These are phyloP conservation scores for Murraya koenigii DNA, from an alignment of 345 rosid species.

Conservation along the genomic window DNA sequence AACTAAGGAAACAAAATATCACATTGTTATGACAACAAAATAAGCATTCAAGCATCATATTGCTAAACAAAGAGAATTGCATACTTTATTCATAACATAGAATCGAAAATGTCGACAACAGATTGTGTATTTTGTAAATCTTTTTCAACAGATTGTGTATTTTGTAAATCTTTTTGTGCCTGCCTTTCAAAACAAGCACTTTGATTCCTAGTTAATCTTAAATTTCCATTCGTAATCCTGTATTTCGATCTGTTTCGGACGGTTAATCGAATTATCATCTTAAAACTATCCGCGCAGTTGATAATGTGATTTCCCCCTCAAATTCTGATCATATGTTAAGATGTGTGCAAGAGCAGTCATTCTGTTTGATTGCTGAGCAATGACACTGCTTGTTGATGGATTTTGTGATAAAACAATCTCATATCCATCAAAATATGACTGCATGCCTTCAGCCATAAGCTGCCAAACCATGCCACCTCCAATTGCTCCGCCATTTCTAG, in stretches of 20 bases:
- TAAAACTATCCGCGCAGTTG: not conserved
- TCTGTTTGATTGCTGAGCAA: conserved; percentile 27
- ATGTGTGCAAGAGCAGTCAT: conserved; percentile 32
- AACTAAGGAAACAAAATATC: not conserved
- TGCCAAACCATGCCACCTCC: conserved; percentile 54
- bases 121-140: not conserved
- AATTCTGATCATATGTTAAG: not conserved
- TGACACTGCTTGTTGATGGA: conserved; percentile 20
- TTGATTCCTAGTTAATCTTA: not conserved
- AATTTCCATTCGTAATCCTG: not conserved
- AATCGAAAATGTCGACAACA: not conserved
- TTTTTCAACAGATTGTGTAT: not conserved
- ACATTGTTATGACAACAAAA: not conserved
- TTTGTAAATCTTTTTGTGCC: not conserved
- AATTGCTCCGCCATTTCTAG: conserved; percentile 30
- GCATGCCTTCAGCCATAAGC: conserved; percentile 37
- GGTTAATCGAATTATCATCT: not conserved
- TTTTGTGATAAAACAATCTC: conserved; percentile 33
- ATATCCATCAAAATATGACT: conserved; percentile 36
- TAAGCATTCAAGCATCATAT: not conserved
- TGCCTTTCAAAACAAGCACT: not conserved
- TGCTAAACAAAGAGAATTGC: not conserved
- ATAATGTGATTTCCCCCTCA: not conserved
- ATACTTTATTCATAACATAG: not conserved
- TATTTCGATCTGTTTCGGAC: not conserved